Percentiles rank a stretch among this genome's conserved stretches.
These are phyloP conservation scores for Toxoplasma gondii DNA, from an alignment of 169 alveolate species.

Conservation along the genomic window DNA sequence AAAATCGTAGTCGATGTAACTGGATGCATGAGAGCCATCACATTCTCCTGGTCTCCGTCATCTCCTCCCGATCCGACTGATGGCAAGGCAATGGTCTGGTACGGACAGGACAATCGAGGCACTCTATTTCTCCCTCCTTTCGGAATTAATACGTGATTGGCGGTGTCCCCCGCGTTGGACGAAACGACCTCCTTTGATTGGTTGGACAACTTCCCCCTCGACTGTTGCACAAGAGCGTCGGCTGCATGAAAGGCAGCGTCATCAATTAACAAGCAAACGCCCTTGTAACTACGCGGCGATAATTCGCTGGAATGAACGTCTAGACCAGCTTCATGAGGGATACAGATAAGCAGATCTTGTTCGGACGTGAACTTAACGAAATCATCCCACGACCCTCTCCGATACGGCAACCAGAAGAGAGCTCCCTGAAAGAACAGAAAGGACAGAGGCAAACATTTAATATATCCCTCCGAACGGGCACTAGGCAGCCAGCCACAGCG, in stretches of 20 bases:
- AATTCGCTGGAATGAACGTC: conserved; percentile 11
- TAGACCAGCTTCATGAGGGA: conserved; percentile 55
- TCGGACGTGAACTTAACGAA: conserved; percentile 31
- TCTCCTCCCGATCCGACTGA: neutral
- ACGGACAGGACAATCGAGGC: neutral
- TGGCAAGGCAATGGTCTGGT: neutral
- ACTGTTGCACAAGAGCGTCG: neutral
- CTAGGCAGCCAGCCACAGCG: neutral
- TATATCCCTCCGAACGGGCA: neutral
- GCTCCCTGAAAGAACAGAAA: conserved; percentile 45
- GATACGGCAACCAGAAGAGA: conserved; percentile 66
- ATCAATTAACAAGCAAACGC: conserved; percentile 57
- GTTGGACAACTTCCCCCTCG: neutral
- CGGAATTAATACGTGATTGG: neutral
- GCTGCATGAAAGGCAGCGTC: conserved; percentile 11
- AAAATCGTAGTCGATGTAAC: conserved; percentile 44
- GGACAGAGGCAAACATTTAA: neutral
- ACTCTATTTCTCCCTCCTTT: neutral
- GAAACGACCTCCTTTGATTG: neutral
- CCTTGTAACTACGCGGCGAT: neutral
- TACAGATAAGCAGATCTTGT: conserved; percentile 34
- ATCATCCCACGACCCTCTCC: conserved; percentile 47
- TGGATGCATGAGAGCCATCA: conserved; percentile 50
- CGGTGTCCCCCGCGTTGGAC: neutral
- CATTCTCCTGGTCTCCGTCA: neutral